phyloP scores from a whole-genome alignment of 108 stramenopile genomes.

The Conticribra weissflogii region DNA sequence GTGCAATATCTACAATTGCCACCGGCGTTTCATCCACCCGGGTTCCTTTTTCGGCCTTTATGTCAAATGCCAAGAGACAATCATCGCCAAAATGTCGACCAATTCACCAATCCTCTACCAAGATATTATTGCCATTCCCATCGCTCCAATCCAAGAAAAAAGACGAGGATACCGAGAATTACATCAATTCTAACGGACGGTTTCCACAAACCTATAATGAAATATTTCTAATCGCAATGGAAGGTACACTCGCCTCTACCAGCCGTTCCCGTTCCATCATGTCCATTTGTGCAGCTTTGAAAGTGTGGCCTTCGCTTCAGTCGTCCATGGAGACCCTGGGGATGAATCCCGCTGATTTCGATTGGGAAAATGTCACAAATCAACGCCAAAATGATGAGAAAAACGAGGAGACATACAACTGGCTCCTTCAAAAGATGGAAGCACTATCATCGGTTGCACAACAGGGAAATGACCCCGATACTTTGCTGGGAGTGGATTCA shows the following conservation, averaged over 20 bases:
- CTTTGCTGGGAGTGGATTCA: constrained; percentile 38
- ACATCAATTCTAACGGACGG: background rate
- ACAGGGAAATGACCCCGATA: constrained; percentile 28
- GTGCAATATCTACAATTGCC: too few species aligned
- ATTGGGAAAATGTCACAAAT: background rate
- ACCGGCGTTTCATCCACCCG: too few species aligned
- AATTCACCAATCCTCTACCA: too few species aligned
- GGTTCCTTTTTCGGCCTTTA: too few species aligned
- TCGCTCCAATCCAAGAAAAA: too few species aligned
- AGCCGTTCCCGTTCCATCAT: constrained; percentile 17
- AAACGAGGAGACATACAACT: constrained; percentile 20
- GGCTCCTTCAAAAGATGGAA: constrained; percentile 34
- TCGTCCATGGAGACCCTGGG: constrained; percentile 25
- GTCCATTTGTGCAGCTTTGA: constrained; percentile 33
- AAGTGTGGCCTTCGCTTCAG: constrained; percentile 35
- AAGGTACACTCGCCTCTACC: constrained; percentile 43
- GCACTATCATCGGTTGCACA: constrained; percentile 43
- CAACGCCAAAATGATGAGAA: background rate
- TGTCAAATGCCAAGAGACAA: too few species aligned
- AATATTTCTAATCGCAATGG: constrained; percentile 33
- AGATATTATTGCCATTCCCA: too few species aligned
- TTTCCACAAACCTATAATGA: constrained; percentile 6
- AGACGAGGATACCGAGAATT: background rate
- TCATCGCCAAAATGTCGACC: too few species aligned
- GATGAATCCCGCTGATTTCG: constrained; percentile 11